Conservation (phyloP, 306 rosid species). For the Parietaria judaica region DNA sequence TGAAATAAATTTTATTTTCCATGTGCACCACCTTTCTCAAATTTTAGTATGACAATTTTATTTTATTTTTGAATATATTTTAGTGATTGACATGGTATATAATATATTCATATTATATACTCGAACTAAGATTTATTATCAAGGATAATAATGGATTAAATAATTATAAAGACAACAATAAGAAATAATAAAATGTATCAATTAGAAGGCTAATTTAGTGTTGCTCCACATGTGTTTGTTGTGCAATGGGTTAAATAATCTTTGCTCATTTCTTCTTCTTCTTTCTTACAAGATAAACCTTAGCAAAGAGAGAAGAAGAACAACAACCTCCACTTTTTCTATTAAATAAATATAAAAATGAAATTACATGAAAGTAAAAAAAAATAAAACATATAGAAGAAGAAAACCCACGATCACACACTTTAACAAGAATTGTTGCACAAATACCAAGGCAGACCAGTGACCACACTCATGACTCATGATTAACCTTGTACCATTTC, state of each 20-base stretch:
- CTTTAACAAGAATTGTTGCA: conserved; percentile 29
- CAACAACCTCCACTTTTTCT: background rate
- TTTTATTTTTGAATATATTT: background rate
- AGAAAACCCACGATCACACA: conserved; percentile 9
- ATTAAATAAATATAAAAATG: background rate
- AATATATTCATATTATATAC: too few relatives aligned
- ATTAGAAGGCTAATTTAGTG: conserved; percentile 9
- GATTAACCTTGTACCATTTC: conserved; percentile 36
- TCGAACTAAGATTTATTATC: background rate
- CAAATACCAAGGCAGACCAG: conserved; percentile 20
- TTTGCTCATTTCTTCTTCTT: background rate
- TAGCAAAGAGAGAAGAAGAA: background rate
- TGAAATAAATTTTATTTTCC: background rate
- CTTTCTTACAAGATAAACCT: background rate
- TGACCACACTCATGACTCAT: background rate
- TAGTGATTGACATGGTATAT: too few relatives aligned
- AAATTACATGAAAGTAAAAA: background rate
- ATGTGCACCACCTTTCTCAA: background rate
- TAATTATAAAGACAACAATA: too few relatives aligned
- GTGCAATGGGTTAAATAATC: background rate
- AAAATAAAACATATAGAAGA: background rate
- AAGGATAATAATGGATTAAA: too few relatives aligned
- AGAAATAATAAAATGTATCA: background rate
- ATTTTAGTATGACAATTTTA: background rate
- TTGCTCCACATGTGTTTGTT: background rate